Percentiles rank a stretch among this genome's conserved stretches.
Evolutionary conservation across 352 stramenopile genomes (phyloP).

Genomic region (Phytophthora multivora): DNA sequence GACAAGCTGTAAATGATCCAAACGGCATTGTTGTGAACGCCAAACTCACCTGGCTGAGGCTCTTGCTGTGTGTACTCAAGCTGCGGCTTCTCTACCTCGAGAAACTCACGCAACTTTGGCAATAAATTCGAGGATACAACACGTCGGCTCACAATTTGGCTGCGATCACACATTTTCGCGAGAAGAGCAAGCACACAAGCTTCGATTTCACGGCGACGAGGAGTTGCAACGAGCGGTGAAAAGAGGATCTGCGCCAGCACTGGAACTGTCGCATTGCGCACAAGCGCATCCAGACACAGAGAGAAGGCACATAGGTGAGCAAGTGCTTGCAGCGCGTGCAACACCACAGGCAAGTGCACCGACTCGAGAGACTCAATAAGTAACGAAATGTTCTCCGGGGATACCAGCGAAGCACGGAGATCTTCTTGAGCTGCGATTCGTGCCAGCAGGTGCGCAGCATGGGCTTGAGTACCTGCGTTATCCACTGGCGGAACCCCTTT

Average conservation of each 20-base stretch:
- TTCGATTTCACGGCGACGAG: constrained; percentile 33
- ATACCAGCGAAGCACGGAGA: constrained; percentile 54
- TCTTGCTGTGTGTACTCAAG: constrained; percentile 17
- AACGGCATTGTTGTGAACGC: constrained; percentile 52
- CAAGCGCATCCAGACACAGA: constrained; percentile 66
- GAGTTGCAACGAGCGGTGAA: constrained; percentile 46
- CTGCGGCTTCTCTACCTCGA: constrained; percentile 28
- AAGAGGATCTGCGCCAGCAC: constrained; percentile 77
- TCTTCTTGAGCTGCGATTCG: constrained; percentile 57
- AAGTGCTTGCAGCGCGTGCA: constrained; percentile 62
- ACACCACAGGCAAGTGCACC: constrained; percentile 67
- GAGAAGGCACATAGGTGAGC: constrained; percentile 63
- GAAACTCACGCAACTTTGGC: constrained; percentile 52
- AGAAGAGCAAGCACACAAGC: constrained; percentile 49
- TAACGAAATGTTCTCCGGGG: constrained; percentile 55
- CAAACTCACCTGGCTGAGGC: neutral
- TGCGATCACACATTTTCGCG: constrained; percentile 57
- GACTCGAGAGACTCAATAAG: constrained; percentile 80
- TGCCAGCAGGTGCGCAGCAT: constrained; percentile 67
- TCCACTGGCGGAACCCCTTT: constrained; percentile 9
- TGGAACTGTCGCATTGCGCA: constrained; percentile 74
- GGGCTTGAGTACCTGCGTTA: constrained; percentile 44
- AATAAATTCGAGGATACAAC: constrained; percentile 72
- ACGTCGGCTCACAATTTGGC: constrained; percentile 47
- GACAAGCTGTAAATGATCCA: constrained; percentile 65